Evolutionary conservation across 805 yeast species (phyloP).

Genomic region (Pichia membranifaciens): DNA sequence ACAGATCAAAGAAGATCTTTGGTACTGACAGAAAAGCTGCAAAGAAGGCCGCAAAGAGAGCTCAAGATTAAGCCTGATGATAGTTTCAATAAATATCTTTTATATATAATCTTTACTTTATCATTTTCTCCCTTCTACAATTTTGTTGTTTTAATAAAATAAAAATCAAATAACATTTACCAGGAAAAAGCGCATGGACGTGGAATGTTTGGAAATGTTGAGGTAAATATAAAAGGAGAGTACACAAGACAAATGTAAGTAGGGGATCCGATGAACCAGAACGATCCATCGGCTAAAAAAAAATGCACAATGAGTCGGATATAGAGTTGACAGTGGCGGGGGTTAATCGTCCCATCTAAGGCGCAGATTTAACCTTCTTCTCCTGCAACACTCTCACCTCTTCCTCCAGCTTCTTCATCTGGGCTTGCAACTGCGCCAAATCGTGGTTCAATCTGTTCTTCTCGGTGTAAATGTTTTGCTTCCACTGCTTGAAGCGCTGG

Average conservation of each 20-base stretch:
- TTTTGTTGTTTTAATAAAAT: slow-evolving; percentile 6
- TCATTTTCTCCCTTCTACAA: slow-evolving; percentile 1
- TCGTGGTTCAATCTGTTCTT: slow-evolving; percentile 91
- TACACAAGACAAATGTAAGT: no score
- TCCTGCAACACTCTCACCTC: slow-evolving; percentile 60
- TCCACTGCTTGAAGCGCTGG: slow-evolving; percentile 98
- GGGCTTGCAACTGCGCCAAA: slow-evolving; percentile 79
- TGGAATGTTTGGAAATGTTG: background rate
- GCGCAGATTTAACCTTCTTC: slow-evolving; percentile 37
- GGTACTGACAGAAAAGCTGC: slow-evolving; percentile 97
- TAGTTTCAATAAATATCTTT: background rate
- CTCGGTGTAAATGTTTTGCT: slow-evolving; percentile 90
- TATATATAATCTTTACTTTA: slow-evolving; percentile 1
- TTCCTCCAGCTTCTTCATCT: slow-evolving; percentile 68
- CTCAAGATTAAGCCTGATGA: slow-evolving; percentile 56
- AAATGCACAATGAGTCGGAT: no score
- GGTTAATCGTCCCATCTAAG: background rate
- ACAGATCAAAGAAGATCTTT: slow-evolving; percentile 98
- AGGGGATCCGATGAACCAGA: no score
- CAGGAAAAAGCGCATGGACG: background rate
- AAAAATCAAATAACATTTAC: slow-evolving; percentile 6
- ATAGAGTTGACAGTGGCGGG: no score
- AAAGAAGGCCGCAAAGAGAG: slow-evolving; percentile 86
- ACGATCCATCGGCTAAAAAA: no score
- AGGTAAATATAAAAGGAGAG: slow-evolving; percentile 1